phyloP scores from a whole-genome alignment of 768 basidiomycete genomes.

The Pisolithus sp. region DNA sequence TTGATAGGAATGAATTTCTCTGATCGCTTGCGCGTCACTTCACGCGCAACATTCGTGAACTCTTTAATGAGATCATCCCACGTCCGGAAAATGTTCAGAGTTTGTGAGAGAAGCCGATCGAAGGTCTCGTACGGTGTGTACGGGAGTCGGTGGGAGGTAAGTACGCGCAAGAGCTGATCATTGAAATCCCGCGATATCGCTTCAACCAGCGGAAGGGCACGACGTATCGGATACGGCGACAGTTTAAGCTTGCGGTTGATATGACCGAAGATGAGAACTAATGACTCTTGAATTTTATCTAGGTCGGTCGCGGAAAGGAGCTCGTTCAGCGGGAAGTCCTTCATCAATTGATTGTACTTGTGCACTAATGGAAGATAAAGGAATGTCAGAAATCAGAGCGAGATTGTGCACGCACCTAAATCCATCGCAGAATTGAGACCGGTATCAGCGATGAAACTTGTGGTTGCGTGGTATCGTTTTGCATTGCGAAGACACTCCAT shows the following conservation, averaged over 20 bases:
- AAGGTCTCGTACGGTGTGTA: conserved; percentile 95
- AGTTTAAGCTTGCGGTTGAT: conserved; percentile 93
- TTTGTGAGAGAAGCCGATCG: conserved; percentile 73
- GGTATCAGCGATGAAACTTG: conserved; percentile 96
- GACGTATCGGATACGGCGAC: conserved; percentile 93
- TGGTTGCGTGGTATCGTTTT: conserved; percentile 94
- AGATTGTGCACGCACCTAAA: conserved; percentile 45
- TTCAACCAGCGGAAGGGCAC: conserved; percentile 93
- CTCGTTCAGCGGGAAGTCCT: conserved; percentile 97
- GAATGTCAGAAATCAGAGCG: not conserved
- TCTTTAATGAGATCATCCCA: conserved; percentile 92
- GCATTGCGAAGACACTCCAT: conserved; percentile 94
- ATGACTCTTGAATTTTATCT: conserved; percentile 87
- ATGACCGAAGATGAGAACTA: conserved; percentile 84
- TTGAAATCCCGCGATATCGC: conserved; percentile 98
- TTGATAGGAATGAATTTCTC: conserved; percentile 98
- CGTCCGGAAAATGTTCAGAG: conserved; percentile 71
- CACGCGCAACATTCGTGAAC: conserved; percentile 87
- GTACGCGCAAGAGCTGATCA: conserved; percentile 84
- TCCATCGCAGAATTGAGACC: conserved; percentile 93
- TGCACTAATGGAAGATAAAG: conserved; percentile 54
- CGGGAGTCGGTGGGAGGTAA: conserved; percentile 85
- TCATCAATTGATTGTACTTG: conserved; percentile 98
- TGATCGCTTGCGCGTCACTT: conserved; percentile 80
- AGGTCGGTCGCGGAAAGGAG: conserved; percentile 94